A percentile compares a stretch with the other conserved stretches of the same genome.
Conservation (phyloP, 1,284 basidiomycete genomes). For the Marasmius fiardii region DNA sequence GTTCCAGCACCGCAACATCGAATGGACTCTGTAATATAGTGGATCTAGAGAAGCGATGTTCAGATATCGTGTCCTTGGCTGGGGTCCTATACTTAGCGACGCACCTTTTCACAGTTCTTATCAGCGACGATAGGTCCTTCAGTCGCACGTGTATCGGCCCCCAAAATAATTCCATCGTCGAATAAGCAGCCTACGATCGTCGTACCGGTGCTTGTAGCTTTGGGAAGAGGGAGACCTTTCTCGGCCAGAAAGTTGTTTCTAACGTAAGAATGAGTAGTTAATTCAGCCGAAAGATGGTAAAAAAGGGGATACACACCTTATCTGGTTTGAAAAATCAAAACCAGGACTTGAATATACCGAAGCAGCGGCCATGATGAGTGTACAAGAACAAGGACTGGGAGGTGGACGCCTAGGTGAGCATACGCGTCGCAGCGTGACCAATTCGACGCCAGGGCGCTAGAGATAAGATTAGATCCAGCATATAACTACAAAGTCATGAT, state of each 20-base stretch:
- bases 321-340: conserved; percentile 72
- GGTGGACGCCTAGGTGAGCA: background rate
- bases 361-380: conserved; percentile 28
- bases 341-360: conserved; percentile 45
- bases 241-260: conserved; percentile 81
- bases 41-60: conserved; percentile 64
- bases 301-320: conserved; percentile 31
- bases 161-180: conserved; percentile 91
- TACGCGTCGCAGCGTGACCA: background rate
- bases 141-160: conserved; percentile 96
- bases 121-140: conserved; percentile 96
- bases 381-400: background rate
- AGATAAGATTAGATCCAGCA: too few relatives aligned
- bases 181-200: conserved; percentile 98
- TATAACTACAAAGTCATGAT: too few relatives aligned
- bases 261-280: background rate
- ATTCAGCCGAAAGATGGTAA: conserved; percentile 1
- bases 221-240: conserved; percentile 68
- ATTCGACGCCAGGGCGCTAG: background rate
- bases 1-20: conserved; percentile 99
- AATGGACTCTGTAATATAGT: conserved; percentile 93
- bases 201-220: conserved; percentile 93
- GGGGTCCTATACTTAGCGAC: too few relatives aligned
- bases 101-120: conserved; percentile 99
- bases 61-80: background rate